These are phyloP conservation scores for Daldinia sp. DNA, from an alignment of 2,329 filamentous ascomycete genomes.

Conservation along the genomic window DNA sequence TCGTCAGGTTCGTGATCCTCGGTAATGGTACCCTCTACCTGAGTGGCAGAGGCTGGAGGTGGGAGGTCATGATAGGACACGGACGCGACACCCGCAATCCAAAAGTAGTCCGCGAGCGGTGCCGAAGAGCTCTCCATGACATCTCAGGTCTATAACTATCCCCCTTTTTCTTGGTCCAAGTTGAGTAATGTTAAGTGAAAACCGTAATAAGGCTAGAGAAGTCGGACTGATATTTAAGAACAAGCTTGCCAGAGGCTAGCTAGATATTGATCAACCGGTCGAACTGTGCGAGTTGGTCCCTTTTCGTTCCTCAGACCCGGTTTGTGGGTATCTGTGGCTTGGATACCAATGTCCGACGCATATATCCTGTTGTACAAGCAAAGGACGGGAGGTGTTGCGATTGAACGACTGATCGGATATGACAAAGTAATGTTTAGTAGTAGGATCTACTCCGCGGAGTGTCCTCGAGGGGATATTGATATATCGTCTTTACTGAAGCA, in stretches of 20 bases:
- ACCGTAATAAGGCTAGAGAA: conserved; percentile 24
- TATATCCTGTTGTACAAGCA: conserved; percentile 38
- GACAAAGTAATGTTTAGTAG: conserved; percentile 16
- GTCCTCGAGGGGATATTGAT: conserved; percentile 33
- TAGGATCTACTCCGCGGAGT: conserved; percentile 27
- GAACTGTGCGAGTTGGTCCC: conserved; percentile 37
- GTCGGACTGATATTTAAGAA: conserved; percentile 21
- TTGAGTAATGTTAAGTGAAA: conserved; percentile 27
- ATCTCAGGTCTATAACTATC: conserved; percentile 46
- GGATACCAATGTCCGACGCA: conserved; percentile 37
- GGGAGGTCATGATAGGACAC: conserved; percentile 72
- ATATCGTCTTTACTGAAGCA: conserved; percentile 35
- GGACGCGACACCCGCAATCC: conserved; percentile 78
- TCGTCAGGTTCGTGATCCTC: conserved; percentile 71
- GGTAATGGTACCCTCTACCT: conserved; percentile 69
- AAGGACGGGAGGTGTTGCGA: conserved; percentile 25
- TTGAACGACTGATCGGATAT: conserved; percentile 34
- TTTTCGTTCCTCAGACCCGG: conserved; percentile 34
- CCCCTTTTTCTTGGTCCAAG: conserved; percentile 26
- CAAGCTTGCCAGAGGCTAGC: conserved; percentile 31
- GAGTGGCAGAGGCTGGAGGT: conserved; percentile 53
- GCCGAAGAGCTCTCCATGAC: conserved; percentile 72
- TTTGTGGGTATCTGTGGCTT: conserved; percentile 40
- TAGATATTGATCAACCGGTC: conserved; percentile 30
- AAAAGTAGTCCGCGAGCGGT: conserved; percentile 80